A percentile compares a stretch with the other conserved stretches of the same genome.
Evolutionary conservation across 345 rosid genomes (phyloP).

Genomic region (Excoecaria cochinchinensis): DNA sequence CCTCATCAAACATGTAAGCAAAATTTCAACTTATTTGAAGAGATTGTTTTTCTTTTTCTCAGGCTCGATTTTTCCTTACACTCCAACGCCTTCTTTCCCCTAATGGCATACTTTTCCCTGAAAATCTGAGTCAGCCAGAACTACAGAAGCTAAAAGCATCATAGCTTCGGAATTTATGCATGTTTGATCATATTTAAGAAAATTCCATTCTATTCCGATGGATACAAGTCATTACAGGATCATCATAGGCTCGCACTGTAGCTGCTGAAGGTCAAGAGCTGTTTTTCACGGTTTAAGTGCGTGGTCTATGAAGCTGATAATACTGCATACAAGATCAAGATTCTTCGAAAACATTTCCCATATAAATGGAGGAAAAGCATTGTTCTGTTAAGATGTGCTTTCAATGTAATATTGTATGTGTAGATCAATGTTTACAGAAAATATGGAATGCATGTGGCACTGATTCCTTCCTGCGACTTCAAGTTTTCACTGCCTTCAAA

Average conservation of each 20-base stretch:
- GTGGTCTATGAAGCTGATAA: not conserved
- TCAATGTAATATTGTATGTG: not conserved
- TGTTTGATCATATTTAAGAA: not conserved
- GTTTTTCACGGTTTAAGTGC: not conserved
- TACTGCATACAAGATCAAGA: not conserved
- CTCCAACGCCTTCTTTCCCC: conserved; percentile 59
- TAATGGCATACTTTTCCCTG: conserved; percentile 49
- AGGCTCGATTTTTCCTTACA: conserved; percentile 61
- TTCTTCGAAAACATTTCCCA: not conserved
- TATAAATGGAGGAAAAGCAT: not conserved
- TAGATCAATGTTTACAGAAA: no score
- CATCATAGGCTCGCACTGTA: conserved; percentile 3
- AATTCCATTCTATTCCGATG: not conserved
- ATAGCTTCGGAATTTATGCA: conserved; percentile 19
- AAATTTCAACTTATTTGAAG: not conserved
- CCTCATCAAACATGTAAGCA: conserved; percentile 3
- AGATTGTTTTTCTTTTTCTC: conserved; percentile 14
- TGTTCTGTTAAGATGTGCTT: not conserved
- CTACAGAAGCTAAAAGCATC: conserved; percentile 46
- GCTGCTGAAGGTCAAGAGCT: conserved; percentile 4
- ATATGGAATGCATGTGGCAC: not conserved
- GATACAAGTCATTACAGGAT: not conserved
- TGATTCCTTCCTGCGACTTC: no score
- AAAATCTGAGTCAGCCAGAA: conserved; percentile 36
- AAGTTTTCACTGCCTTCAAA: no score